A percentile compares a stretch with the other conserved stretches of the same genome.
Evolutionary conservation across 495 filamentous ascomycete genomes (phyloP).

Genomic region (Entonaema liquescens): DNA sequence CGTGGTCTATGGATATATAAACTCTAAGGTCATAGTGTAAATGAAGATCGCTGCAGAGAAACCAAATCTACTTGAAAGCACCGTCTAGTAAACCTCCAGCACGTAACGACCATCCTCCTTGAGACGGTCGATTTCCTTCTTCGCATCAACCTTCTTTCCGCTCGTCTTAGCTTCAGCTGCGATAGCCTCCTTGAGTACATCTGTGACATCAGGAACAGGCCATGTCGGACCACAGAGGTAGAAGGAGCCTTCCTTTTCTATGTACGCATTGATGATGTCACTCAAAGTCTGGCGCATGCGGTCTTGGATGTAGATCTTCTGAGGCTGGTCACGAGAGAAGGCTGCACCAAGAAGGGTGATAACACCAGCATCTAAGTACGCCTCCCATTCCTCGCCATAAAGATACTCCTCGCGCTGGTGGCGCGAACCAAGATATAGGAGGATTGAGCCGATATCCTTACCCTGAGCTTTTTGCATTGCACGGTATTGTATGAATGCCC

Average conservation of each 20-base stretch:
- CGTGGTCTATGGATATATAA: conserved; percentile 19
- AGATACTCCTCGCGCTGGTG: conserved; percentile 98
- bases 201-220: conserved; percentile 98
- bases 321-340: conserved; percentile 94
- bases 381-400: conserved; percentile 99
- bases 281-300: conserved; percentile 88
- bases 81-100: conserved; percentile 85
- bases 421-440: conserved; percentile 95
- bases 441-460: conserved; percentile 89
- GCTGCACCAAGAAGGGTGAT: conserved; percentile 93
- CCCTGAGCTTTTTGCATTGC: conserved; percentile 96
- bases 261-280: conserved; percentile 90
- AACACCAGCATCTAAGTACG: conserved; percentile 92
- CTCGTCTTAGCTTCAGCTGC: conserved; percentile 71
- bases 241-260: conserved; percentile 87
- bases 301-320: conserved; percentile 99
- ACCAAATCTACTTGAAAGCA: conserved; percentile 14
- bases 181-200: conserved; percentile 92
- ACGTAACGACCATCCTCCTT: conserved; percentile 97
- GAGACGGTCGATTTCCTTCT: conserved; percentile 92
- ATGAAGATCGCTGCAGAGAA: background rate
- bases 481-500: conserved; percentile 97
- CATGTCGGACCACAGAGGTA: conserved; percentile 98
- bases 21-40: background rate
- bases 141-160: conserved; percentile 83